These are phyloP conservation scores for Colletotrichum neosansevieriae DNA, from an alignment of 2,329 filamentous ascomycete genomes.

Conservation along the genomic window DNA sequence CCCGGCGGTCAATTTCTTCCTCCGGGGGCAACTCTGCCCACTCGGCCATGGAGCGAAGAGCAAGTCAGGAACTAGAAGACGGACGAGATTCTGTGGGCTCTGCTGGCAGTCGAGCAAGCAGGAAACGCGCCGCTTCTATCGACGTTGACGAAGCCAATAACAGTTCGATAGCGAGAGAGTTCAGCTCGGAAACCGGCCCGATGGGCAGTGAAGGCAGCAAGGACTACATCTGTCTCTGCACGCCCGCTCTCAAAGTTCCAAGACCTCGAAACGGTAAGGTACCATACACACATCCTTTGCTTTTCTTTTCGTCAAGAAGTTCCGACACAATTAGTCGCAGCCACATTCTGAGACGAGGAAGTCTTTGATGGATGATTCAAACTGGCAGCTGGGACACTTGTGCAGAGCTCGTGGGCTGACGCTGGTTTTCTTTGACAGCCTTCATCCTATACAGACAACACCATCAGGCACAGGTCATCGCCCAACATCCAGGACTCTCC, in stretches of 20 bases:
- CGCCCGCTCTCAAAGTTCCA: slow-evolving; percentile 68
- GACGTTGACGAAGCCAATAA: slow-evolving; percentile 59
- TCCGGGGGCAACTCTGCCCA: slow-evolving; percentile 38
- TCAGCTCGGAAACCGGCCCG: slow-evolving; percentile 52
- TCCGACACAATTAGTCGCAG: slow-evolving; percentile 23
- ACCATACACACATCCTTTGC: slow-evolving; percentile 23
- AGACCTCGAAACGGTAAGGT: slow-evolving; percentile 70
- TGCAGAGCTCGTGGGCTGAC: slow-evolving; percentile 44
- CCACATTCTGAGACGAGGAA: slow-evolving; percentile 18
- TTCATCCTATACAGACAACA: slow-evolving; percentile 98
- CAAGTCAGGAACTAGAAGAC: slow-evolving; percentile 39
- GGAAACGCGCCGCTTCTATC: slow-evolving; percentile 61
- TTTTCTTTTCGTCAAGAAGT: slow-evolving; percentile 32
- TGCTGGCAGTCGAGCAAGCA: slow-evolving; percentile 39
- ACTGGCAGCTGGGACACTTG: slow-evolving; percentile 28
- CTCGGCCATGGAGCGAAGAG: slow-evolving; percentile 41
- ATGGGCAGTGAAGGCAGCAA: slow-evolving; percentile 41
- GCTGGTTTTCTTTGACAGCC: slow-evolving; percentile 65
- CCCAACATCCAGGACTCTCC: slow-evolving; percentile 86
- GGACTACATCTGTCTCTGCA: slow-evolving; percentile 67
- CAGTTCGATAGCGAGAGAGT: slow-evolving; percentile 49
- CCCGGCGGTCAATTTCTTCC: slow-evolving; percentile 41
- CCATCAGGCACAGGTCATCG: slow-evolving; percentile 84
- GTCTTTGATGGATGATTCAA: slow-evolving; percentile 36
- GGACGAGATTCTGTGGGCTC: slow-evolving; percentile 32